Conservation (phyloP, 75 land plant species). For the Gnetum montanum region DNA sequence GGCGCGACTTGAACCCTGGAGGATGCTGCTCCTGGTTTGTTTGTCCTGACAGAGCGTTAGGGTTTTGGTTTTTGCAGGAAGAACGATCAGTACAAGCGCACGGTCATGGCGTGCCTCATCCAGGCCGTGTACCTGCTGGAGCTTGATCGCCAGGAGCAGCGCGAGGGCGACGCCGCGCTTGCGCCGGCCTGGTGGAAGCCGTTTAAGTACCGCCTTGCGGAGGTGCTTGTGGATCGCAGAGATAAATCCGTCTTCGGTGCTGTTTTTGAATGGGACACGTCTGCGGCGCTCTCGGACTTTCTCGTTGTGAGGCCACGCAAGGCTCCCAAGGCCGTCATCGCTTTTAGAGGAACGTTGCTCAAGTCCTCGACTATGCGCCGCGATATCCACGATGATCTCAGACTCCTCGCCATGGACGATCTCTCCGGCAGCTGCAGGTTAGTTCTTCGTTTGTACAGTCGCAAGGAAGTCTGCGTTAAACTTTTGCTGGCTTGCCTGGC, state of each 20-base stretch:
- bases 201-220: slow-evolving; percentile 47
- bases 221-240: slow-evolving; percentile 45
- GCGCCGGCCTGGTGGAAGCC: slow-evolving; percentile 76
- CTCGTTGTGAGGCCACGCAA: slow-evolving; percentile 48
- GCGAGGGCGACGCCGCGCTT: slow-evolving; percentile 34
- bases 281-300: slow-evolving; percentile 48
- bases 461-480: too few species aligned
- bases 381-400: slow-evolving; percentile 60
- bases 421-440: slow-evolving; percentile 48
- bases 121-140: slow-evolving; percentile 75
- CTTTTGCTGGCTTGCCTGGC: too few species aligned
- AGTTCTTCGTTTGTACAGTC: too few species aligned
- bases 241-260: slow-evolving; percentile 70
- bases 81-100: slow-evolving; percentile 44
- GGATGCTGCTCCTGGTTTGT: background rate
- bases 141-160: slow-evolving; percentile 62
- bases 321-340: slow-evolving; percentile 56
- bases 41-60: background rate
- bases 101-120: slow-evolving; percentile 62
- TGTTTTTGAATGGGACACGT: slow-evolving; percentile 53
- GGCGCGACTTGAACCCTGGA: slow-evolving; percentile 29
- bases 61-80: slow-evolving; percentile 22
- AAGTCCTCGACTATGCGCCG: slow-evolving; percentile 41
- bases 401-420: slow-evolving; percentile 57
- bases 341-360: slow-evolving; percentile 52